Evolutionary conservation across 257 asterid species (phyloP).

Genomic region (Verbena officinalis): DNA sequence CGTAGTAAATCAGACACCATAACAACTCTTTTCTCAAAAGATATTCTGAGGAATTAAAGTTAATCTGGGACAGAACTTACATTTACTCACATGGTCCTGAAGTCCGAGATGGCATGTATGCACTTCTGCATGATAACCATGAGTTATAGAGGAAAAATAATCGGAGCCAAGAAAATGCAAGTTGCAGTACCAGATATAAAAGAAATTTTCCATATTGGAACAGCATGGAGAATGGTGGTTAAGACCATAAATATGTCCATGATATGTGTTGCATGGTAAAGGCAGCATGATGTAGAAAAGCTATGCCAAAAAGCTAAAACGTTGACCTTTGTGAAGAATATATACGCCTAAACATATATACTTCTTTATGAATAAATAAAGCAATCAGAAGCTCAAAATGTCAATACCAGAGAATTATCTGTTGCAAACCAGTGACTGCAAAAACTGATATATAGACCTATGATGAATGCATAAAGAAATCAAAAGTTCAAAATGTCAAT

Average conservation of each 20-base stretch:
- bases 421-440: neutral
- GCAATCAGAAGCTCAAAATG: slow-evolving; percentile 21
- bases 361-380: neutral
- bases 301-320: neutral
- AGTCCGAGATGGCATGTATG: slow-evolving; percentile 72
- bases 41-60: neutral
- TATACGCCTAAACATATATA: neutral
- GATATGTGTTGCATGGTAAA: slow-evolving; percentile 9
- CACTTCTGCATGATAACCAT: slow-evolving; percentile 67
- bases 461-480: too few relatives aligned
- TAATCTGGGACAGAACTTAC: slow-evolving; percentile 35
- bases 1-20: slow-evolving; percentile 2
- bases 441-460: too few relatives aligned
- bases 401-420: neutral
- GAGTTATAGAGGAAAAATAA: slow-evolving; percentile 32
- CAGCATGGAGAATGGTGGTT: neutral
- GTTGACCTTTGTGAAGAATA: too few relatives aligned
- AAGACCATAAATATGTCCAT: too few relatives aligned
- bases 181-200: neutral
- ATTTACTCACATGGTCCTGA: slow-evolving; percentile 54
- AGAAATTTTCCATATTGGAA: neutral
- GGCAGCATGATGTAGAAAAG: slow-evolving; percentile 1
- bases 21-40: neutral
- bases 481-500: too few relatives aligned
- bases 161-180: slow-evolving; percentile 25